Percentiles rank a stretch among this genome's conserved stretches.
phyloP scores from a whole-genome alignment of 106 monocot species.

The Narthecium ossifragum region DNA sequence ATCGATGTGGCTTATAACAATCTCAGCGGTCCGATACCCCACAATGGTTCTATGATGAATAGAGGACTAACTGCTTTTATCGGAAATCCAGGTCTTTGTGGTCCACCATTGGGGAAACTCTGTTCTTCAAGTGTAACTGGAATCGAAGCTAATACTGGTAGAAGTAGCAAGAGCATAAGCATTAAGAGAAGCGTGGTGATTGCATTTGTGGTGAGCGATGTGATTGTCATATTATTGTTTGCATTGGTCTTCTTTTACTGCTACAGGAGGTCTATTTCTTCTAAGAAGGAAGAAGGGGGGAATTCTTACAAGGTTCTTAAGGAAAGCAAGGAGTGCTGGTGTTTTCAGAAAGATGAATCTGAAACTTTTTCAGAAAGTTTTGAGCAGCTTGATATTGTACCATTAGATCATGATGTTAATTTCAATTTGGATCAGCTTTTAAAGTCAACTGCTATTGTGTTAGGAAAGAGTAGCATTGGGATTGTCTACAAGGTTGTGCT shows the following conservation, averaged over 20 bases:
- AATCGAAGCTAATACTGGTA: background rate
- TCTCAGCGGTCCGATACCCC: conserved; percentile 72
- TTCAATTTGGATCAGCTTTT: conserved; percentile 63
- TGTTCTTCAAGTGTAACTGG: conserved; percentile 31
- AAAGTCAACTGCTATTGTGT: conserved; percentile 58
- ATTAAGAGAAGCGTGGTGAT: conserved; percentile 30
- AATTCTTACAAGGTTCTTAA: conserved; percentile 17
- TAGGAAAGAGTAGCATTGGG: conserved; percentile 67
- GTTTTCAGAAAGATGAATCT: conserved; percentile 52
- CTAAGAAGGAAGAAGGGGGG: conserved; percentile 18
- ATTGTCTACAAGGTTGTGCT: conserved; percentile 79
- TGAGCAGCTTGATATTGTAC: conserved; percentile 38
- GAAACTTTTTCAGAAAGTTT: conserved; percentile 43
- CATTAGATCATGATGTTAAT: conserved; percentile 33
- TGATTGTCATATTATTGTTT: conserved; percentile 50
- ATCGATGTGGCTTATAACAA: conserved; percentile 85
- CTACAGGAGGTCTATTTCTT: conserved; percentile 39
- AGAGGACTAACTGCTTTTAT: conserved; percentile 83
- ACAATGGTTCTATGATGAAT: conserved; percentile 65
- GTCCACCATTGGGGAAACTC: conserved; percentile 69
- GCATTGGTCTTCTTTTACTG: conserved; percentile 79
- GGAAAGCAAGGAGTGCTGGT: conserved; percentile 39
- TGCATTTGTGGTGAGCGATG: conserved; percentile 63
- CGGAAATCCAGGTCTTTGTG: conserved; percentile 81
- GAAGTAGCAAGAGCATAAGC: conserved; percentile 11